Conservation (phyloP, 345 rosid species). For the Ceriops decandra region DNA sequence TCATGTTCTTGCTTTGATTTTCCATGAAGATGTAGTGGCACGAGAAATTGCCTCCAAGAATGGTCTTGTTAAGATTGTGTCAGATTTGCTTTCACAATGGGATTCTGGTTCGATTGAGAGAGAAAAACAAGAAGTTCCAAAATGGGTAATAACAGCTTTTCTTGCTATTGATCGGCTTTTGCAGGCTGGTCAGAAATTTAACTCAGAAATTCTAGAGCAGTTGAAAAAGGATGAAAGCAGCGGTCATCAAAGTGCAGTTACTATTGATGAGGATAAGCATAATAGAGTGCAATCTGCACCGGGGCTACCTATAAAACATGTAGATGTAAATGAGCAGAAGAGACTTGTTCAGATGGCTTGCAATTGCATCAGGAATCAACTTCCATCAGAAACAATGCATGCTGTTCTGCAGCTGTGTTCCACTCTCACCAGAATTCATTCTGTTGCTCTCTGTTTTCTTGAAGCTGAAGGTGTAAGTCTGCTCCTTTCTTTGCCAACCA, state of each 20-base stretch:
- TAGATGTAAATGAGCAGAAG: conserved; percentile 62
- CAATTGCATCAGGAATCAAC: conserved; percentile 63
- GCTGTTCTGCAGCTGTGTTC: conserved; percentile 92
- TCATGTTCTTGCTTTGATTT: conserved; percentile 90
- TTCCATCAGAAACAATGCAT: conserved; percentile 90
- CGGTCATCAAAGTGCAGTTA: conserved; percentile 42
- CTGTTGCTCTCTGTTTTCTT: conserved; percentile 76
- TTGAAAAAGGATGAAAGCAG: conserved; percentile 46
- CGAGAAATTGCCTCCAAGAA: conserved; percentile 72
- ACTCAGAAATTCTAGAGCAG: conserved; percentile 66
- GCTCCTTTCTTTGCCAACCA: conserved; percentile 75
- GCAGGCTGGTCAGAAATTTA: conserved; percentile 77
- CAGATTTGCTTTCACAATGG: conserved; percentile 75
- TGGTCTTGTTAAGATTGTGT: conserved; percentile 70
- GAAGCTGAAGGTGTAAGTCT: conserved; percentile 77
- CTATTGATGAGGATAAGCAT: conserved; percentile 67
- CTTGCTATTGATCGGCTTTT: conserved; percentile 87
- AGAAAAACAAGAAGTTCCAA: conserved; percentile 60
- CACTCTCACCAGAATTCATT: conserved; percentile 76
- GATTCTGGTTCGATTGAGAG: conserved; percentile 46
- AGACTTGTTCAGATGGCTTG: conserved; percentile 85
- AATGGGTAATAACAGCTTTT: conserved; percentile 93
- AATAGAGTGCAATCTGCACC: conserved; percentile 53
- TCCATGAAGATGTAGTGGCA: conserved; percentile 75
- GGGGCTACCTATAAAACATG: conserved; percentile 46